Percentiles rank a stretch among this genome's conserved stretches.
Evolutionary conservation across 345 rosid genomes (phyloP).

Genomic region (Clausena lansium): DNA sequence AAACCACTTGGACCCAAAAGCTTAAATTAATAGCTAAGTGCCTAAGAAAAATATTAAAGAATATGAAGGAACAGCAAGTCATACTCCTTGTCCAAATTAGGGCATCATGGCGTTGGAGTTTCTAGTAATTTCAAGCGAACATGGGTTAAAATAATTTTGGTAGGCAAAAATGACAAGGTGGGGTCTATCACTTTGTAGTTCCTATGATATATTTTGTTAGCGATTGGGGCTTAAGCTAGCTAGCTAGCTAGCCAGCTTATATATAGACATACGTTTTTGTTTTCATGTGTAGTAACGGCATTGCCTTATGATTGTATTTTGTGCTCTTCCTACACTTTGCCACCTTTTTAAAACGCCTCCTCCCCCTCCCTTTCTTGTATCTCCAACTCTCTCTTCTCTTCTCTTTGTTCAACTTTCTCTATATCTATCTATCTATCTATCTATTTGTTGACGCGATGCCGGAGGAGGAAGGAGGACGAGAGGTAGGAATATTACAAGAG

Average conservation of each 20-base stretch:
- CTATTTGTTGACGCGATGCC: conserved; percentile 10
- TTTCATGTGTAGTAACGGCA: conserved; percentile 55
- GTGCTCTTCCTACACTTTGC: conserved; percentile 27
- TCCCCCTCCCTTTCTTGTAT: not conserved
- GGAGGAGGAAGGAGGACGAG: not conserved
- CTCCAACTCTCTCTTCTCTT: not conserved
- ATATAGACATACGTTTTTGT: conserved; percentile 34
- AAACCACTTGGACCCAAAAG: too few species aligned
- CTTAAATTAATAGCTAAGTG: too few species aligned
- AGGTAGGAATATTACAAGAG: not conserved
- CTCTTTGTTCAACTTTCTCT: not conserved
- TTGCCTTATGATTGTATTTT: conserved; percentile 61
- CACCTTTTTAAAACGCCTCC: conserved; percentile 25
- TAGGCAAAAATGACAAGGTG: too few species aligned
- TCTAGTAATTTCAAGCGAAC: not conserved
- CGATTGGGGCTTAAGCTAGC: not conserved
- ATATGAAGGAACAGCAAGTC: too few species aligned
- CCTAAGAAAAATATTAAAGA: too few species aligned
- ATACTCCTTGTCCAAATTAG: too few species aligned
- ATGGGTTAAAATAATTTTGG: not conserved
- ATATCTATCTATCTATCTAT: not conserved
- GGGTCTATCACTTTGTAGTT: not conserved
- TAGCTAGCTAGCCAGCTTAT: not conserved
- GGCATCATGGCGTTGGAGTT: not conserved
- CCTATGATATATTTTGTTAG: not conserved